Evolutionary conservation across 2,329 filamentous ascomycete species (phyloP).

Genomic region (Colletotrichum euphorbiae): DNA sequence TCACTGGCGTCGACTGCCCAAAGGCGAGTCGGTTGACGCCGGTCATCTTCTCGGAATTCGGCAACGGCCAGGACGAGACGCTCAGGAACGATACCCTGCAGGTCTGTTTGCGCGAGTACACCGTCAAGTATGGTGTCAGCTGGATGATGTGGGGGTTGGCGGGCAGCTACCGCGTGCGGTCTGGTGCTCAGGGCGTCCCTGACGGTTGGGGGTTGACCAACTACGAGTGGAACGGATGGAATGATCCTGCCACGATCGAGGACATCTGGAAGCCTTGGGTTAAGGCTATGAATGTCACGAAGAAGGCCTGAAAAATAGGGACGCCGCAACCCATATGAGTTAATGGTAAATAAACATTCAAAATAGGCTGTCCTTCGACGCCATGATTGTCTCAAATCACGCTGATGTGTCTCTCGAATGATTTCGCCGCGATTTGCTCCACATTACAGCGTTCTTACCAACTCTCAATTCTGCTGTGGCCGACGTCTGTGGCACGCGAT

Average conservation of each 20-base stretch:
- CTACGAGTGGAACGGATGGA: conserved; percentile 60
- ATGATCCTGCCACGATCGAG: conserved; percentile 57
- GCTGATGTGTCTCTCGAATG: too few relatives aligned
- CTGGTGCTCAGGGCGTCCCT: conserved; percentile 56
- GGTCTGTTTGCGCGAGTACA: conserved; percentile 59
- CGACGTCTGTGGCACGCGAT: too few relatives aligned
- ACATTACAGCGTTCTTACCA: background rate
- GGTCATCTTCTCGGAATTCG: conserved; percentile 61
- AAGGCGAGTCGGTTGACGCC: conserved; percentile 55
- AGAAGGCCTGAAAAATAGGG: conserved; percentile 45
- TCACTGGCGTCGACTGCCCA: conserved; percentile 55
- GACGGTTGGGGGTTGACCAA: conserved; percentile 63
- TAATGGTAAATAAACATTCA: too few relatives aligned
- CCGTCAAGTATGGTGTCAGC: conserved; percentile 56
- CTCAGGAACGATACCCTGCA: conserved; percentile 49
- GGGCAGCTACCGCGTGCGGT: conserved; percentile 61
- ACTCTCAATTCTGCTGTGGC: background rate
- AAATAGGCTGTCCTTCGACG: too few relatives aligned
- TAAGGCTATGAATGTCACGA: conserved; percentile 53
- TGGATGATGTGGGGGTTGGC: conserved; percentile 64
- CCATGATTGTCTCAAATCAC: too few relatives aligned
- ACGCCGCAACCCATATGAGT: too few relatives aligned
- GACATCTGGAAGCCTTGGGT: conserved; percentile 65
- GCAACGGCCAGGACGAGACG: conserved; percentile 58
- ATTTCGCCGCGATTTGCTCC: background rate